A percentile compares a stretch with the other conserved stretches of the same genome.
phyloP scores from a whole-genome alignment of 257 asterid genomes.

The Jacaranda copaia region DNA sequence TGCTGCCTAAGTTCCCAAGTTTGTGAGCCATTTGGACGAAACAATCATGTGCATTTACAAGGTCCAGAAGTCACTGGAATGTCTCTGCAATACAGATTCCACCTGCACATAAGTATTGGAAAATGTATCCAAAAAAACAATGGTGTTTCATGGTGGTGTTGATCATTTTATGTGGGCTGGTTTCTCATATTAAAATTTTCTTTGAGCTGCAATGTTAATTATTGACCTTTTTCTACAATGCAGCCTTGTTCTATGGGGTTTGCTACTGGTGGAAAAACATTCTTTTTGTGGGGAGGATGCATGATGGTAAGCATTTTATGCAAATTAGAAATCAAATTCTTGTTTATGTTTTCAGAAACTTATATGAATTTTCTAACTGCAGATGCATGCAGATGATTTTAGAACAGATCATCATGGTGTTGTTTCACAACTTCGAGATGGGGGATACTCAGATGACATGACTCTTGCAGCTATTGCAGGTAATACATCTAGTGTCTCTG shows the following conservation, averaged over 20 bases:
- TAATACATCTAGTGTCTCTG: slow-evolving; percentile 38
- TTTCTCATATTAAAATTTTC: slow-evolving; percentile 31
- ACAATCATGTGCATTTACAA: neutral
- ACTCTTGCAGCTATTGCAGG: slow-evolving; percentile 98
- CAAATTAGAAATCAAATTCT: slow-evolving; percentile 11
- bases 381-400: slow-evolving; percentile 99
- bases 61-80: slow-evolving; percentile 23
- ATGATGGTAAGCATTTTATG: slow-evolving; percentile 79
- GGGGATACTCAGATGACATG: slow-evolving; percentile 99
- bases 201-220: slow-evolving; percentile 24
- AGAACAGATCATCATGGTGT: slow-evolving; percentile 83
- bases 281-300: slow-evolving; percentile 99
- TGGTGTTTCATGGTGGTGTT: neutral
- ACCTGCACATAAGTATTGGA: neutral
- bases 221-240: slow-evolving; percentile 36
- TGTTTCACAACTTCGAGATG: slow-evolving; percentile 88
- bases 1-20: neutral
- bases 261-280: slow-evolving; percentile 98
- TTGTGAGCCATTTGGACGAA: neutral
- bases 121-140: neutral
- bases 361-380: slow-evolving; percentile 39
- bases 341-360: slow-evolving; percentile 31
- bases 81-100: slow-evolving; percentile 11
- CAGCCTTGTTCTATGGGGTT: slow-evolving; percentile 99
- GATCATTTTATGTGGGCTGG: slow-evolving; percentile 30